Evolutionary conservation across 108 stramenopile genomes (phyloP).

Genomic region (Cyclotella choctawhatcheeana): DNA sequence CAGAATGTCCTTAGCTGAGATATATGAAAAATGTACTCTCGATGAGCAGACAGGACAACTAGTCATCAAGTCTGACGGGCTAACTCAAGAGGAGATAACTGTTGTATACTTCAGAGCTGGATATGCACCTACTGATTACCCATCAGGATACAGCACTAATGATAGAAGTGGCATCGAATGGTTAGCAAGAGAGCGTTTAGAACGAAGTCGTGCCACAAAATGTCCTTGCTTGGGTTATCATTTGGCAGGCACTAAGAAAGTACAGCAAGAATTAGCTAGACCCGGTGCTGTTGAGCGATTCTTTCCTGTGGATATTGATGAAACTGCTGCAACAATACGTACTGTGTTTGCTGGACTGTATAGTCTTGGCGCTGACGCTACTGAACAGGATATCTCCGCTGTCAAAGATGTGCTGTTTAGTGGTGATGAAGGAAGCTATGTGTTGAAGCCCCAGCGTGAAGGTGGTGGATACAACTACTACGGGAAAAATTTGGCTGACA

Average conservation of each 20-base stretch:
- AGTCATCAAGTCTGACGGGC: constrained; percentile 19
- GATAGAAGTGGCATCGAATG: constrained; percentile 76
- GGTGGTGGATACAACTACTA: constrained; percentile 99
- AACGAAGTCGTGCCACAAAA: constrained; percentile 87
- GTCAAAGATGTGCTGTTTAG: constrained; percentile 66
- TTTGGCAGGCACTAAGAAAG: constrained; percentile 97
- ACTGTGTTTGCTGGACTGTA: constrained; percentile 84
- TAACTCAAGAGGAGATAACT: constrained; percentile 55
- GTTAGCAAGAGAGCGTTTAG: constrained; percentile 85
- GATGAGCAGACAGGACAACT: constrained; percentile 60
- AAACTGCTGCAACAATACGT: constrained; percentile 57
- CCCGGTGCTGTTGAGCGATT: constrained; percentile 88
- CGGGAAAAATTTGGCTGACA: constrained; percentile 73
- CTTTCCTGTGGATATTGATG: constrained; percentile 57
- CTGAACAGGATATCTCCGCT: constrained; percentile 67
- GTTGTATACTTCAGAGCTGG: constrained; percentile 97
- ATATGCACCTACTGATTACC: constrained; percentile 96
- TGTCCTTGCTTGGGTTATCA: constrained; percentile 95
- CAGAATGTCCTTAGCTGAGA: constrained; percentile 74
- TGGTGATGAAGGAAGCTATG: constrained; percentile 74
- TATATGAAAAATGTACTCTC: constrained; percentile 37
- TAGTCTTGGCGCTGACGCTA: constrained; percentile 78
- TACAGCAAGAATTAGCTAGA: constrained; percentile 94
- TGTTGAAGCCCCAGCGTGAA: constrained; percentile 98
- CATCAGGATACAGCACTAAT: constrained; percentile 59